phyloP scores from a whole-genome alignment of 1,284 basidiomycete genomes.

The Inonotus hispidus region DNA sequence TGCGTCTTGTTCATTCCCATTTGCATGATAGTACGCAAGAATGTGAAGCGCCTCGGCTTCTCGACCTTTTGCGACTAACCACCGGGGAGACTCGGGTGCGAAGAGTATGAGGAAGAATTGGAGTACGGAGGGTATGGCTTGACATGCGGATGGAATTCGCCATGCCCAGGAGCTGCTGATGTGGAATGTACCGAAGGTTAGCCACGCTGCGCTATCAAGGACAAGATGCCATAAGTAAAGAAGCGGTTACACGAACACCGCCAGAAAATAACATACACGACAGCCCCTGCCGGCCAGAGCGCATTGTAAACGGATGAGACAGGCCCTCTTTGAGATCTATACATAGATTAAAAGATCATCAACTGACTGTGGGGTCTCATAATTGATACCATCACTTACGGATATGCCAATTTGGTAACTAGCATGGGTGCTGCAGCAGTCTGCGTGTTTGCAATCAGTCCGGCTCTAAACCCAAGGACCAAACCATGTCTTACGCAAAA shows the following conservation, averaged over 20 bases:
- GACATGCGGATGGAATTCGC: slow-evolving; percentile 36
- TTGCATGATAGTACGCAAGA: slow-evolving; percentile 25
- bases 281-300: slow-evolving; percentile 36
- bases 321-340: slow-evolving; percentile 40
- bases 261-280: slow-evolving; percentile 12
- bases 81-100: slow-evolving; percentile 35
- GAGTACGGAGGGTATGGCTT: slow-evolving; percentile 32
- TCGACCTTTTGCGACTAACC: slow-evolving; percentile 28
- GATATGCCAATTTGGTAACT: slow-evolving; percentile 51
- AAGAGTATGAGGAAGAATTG: slow-evolving; percentile 30
- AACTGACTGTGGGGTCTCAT: background rate
- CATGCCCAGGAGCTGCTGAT: slow-evolving; percentile 28
- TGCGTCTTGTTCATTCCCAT: slow-evolving; percentile 24
- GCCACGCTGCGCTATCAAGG: slow-evolving; percentile 26
- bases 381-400: slow-evolving; percentile 22
- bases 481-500: slow-evolving; percentile 35
- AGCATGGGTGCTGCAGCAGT: slow-evolving; percentile 42
- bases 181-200: slow-evolving; percentile 30
- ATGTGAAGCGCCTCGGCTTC: slow-evolving; percentile 22
- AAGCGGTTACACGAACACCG: background rate
- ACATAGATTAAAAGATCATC: background rate
- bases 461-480: background rate
- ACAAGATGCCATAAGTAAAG: slow-evolving; percentile 24
- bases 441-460: background rate
- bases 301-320: slow-evolving; percentile 52